Base-by-base conservation (phyloP, 169 alveolate genomes). In the Eimeria falciformis region DNA sequence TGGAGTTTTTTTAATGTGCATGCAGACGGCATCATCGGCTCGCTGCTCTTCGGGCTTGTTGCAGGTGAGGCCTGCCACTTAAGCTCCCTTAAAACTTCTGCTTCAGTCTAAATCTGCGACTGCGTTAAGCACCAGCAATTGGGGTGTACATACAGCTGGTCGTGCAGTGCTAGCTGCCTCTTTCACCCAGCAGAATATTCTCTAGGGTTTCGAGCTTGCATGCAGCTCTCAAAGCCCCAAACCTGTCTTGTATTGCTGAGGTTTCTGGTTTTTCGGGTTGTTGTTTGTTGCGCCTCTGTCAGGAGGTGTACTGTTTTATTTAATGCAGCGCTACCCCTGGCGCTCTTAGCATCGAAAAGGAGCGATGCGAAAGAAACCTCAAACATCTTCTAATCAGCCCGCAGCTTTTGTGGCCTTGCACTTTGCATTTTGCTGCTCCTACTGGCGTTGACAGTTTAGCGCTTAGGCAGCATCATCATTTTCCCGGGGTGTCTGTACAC, bases 21-120 rank as follows among this genome's bases (percentile, higher is more conserved):
- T 68, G 69, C 93, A 88, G 93, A 88, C 62, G 93, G 93, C 25
- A 75, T 88, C 46, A 73, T 62, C 56, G 93, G 93, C 79, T 88
- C 93, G 33, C 68, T 88, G 25, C 85, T 88, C 46, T 47, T 88
- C 82, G 93, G 89, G n/a, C 89, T 88, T 40, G 58, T 81, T 25
- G 93, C 84, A 53, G 93, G 93, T 88, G 68, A 40, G 92, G n/a
- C 2, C 5, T 45, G n/a, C n/a, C n/a, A n/a, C n/a, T n/a, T n/a
- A n/a, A n/a, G n/a, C n/a, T n/a, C n/a, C n/a, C n/a, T n/a, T n/a
- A n/a, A n/a, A n/a, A n/a, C n/a, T n/a, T n/a, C n/a, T n/a, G n/a
- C n/a, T n/a, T n/a, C n/a, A n/a, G n/a, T n/a, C n/a, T n/a, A n/a
- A n/a, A n/a, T n/a, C n/a, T n/a, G n/a, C n/a, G n/a, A n/a, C n/a